Evolutionary conservation across 2,329 filamentous ascomycete genomes (phyloP).

Genomic region (Calonectria honghensis): DNA sequence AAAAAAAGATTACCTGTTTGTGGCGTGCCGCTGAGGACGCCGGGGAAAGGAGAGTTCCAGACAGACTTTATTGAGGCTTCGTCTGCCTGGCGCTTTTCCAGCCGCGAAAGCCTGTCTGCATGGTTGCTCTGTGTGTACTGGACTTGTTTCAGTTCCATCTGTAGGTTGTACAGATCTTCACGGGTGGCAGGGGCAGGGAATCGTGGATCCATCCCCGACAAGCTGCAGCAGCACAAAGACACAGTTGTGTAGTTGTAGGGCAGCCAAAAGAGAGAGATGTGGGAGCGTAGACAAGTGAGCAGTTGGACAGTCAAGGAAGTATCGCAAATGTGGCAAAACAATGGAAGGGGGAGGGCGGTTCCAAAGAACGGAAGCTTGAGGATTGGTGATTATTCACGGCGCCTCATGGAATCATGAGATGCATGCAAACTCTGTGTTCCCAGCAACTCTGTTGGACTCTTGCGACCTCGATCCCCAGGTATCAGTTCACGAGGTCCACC

Average conservation of each 20-base stretch:
- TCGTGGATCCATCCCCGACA: slow-evolving; percentile 77
- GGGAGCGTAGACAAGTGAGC: slow-evolving; percentile 9
- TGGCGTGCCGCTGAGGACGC: slow-evolving; percentile 86
- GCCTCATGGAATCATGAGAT: slow-evolving; percentile 30
- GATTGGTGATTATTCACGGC: slow-evolving; percentile 37
- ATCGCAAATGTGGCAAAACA: slow-evolving; percentile 19
- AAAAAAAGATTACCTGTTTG: slow-evolving; percentile 82
- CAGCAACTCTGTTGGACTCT: slow-evolving; percentile 42
- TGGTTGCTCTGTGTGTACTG: slow-evolving; percentile 78
- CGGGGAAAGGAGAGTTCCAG: slow-evolving; percentile 96
- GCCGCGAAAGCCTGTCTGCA: slow-evolving; percentile 75
- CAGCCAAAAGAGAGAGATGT: slow-evolving; percentile 19
- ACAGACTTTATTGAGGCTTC: slow-evolving; percentile 86
- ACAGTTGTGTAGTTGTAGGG: slow-evolving; percentile 7
- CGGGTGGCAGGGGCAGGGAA: slow-evolving; percentile 73
- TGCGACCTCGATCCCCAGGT: slow-evolving; percentile 60
- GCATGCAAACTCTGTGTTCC: slow-evolving; percentile 19
- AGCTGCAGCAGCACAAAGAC: slow-evolving; percentile 28
- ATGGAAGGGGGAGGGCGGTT: slow-evolving; percentile 33
- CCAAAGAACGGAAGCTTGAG: slow-evolving; percentile 39
- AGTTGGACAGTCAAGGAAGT: slow-evolving; percentile 2
- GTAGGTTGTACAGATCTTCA: slow-evolving; percentile 80
- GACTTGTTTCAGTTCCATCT: slow-evolving; percentile 82
- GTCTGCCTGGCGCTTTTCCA: slow-evolving; percentile 81
- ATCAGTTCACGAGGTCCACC: slow-evolving; percentile 63